Evolutionary conservation across 2,329 filamentous ascomycete species (phyloP), one percentile per base, ranked within the genome.

Genomic region (Talaromyces sp.): DNA sequence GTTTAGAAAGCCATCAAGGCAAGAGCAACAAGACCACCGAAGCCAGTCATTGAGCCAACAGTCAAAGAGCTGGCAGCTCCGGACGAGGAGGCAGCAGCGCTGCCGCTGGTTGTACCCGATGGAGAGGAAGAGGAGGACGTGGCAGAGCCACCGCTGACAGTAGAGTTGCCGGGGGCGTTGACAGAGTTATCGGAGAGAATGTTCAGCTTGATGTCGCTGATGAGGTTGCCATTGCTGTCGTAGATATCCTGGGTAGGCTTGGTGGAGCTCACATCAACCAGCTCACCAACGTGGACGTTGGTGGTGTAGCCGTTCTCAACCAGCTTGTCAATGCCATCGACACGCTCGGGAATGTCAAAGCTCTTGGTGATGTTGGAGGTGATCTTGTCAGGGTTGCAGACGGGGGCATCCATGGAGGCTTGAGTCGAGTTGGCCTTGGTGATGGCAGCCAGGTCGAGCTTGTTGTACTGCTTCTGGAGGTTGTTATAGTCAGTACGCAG

Each of bases 291-390:
- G 14, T 72, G 76, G 43, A 86, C 86, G 59, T 86, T 83, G 64
- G 84, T 84, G 55, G 75, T 78, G 62, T 96, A 84, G 64, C 93
- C 93, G 55, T 89, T 85, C 66, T 90, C 81, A 71, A 97, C 93
- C 69, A 96, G 81, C 52, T 84, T 81, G 63, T 87, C 80, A 43
- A 86, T 87, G 65, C 87, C 89, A 4, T 83, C 79, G 13, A 91
- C 91, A 6, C 85, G 80, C 3, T 70, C 77, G 54, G 89, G 93
- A 60, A 96, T 79, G 52, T 87, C 88, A 79, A 96, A 98, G 81
- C 91, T 89, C 73, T 79, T 87, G 75, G 83, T 84, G 81, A 96
- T 96, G 63, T 82, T 83, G 62, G 82, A 77, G 64, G 80, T 82
- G 77, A 97, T 93, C 58, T 96, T 80, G 62, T 79, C 82, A 32